Evolutionary conservation across 2,329 filamentous ascomycete genomes (phyloP).

Genomic region (Venturia nashicola): DNA sequence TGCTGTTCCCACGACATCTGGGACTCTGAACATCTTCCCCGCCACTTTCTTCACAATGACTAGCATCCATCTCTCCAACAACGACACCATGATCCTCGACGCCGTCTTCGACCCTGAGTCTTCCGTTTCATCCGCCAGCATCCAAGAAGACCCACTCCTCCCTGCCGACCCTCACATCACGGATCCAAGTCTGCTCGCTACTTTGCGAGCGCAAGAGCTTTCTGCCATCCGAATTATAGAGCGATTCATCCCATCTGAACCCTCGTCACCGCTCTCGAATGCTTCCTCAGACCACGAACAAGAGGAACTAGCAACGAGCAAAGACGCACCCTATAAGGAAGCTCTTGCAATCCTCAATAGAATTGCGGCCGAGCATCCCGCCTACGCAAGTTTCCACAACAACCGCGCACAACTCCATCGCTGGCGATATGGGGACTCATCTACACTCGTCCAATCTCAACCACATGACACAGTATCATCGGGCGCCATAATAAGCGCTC

Average conservation of each 20-base stretch:
- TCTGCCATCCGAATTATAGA: constrained; percentile 18
- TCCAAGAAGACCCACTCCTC: constrained; percentile 11
- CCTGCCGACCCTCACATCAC: constrained; percentile 16
- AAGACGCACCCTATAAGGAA: not conserved
- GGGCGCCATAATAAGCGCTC: not conserved
- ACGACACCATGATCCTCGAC: constrained; percentile 35
- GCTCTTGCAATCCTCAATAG: constrained; percentile 33
- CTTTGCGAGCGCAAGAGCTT: constrained; percentile 15
- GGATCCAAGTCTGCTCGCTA: constrained; percentile 10
- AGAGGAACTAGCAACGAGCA: not conserved
- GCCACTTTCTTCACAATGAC: not conserved
- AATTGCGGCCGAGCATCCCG: constrained; percentile 46
- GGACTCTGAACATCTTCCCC: too few relatives aligned
- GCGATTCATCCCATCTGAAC: constrained; percentile 2
- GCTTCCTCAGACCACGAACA: not conserved
- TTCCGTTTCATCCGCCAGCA: constrained; percentile 10
- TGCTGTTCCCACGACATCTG: not conserved
- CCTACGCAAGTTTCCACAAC: constrained; percentile 61
- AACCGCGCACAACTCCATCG: constrained; percentile 60
- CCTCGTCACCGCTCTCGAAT: not conserved
- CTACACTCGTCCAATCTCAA: constrained; percentile 6
- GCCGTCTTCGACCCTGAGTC: constrained; percentile 20
- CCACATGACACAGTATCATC: not conserved
- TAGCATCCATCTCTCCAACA: constrained; percentile 12
- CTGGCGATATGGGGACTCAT: constrained; percentile 48